Evolutionary conservation across 2,329 filamentous ascomycete genomes (phyloP), one percentile per base, ranked within the genome.

Genomic region (Didymella glomerata): DNA sequence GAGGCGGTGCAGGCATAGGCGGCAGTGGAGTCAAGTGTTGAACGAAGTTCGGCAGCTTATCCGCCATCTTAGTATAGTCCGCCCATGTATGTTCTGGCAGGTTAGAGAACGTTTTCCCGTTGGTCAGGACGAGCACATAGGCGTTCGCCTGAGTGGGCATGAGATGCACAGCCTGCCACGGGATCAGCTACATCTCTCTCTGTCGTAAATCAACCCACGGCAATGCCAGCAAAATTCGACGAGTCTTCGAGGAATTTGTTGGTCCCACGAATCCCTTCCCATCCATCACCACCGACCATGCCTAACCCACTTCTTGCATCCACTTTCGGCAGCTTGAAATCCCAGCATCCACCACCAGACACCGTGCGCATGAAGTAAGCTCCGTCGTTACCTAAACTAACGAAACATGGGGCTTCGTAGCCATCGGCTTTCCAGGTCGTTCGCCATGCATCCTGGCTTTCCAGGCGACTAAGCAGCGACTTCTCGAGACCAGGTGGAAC

Each of bases 331-430:
- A 59, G 34, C 47, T 68, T 72, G 22, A 75, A 53, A 48, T 75
- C 71, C 71, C 72, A 75, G 32, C 67, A 68, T 4, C 72, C 72
- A 20, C 72, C 72, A 3, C 72, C 72, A n/a, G 47, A 59, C 2
- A 72, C 68, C 8, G 72, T 74, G 13, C 70, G 54, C 72, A 75
- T 73, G 47, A 72, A 75, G 45, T 74, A 75, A 13, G 65, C 66
- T 5, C 68, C 71, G 41, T 72, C 70, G 0, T 67, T 70, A 0
- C 72, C 72, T 10, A 75, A 28, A 27, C 64, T 70, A 4, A 75
- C 71, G 38, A 75, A 75, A 42, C 62, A 61, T 0, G 72, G 72
- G 7, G 71, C 71, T 13, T 73, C 68, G 0, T 60, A 50, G 0
- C 72, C 72, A 7, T 61, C 54, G 1, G 68, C 67, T 50, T 67